Evolutionary conservation across 148 eudicot species (phyloP).

Genomic region (Vaccinium darrowii): DNA sequence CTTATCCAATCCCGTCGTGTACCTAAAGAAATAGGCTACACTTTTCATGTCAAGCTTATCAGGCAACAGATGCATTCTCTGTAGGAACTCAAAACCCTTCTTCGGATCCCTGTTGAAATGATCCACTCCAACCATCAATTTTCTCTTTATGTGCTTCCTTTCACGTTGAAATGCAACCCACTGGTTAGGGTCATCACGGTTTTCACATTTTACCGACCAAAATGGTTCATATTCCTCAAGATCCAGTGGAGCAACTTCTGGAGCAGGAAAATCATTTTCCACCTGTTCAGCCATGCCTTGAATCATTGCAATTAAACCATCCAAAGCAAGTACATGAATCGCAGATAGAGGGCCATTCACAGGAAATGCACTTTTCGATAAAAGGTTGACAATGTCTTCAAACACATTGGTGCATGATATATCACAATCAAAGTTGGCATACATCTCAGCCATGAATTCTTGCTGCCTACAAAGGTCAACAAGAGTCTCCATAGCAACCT

Average conservation of each 20-base stretch:
- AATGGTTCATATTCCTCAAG: conserved; percentile 78
- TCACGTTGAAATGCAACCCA: conserved; percentile 93
- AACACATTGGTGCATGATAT: conserved; percentile 86
- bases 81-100: conserved; percentile 90
- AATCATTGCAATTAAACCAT: conserved; percentile 84
- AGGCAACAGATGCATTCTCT: conserved; percentile 78
- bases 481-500: conserved; percentile 97
- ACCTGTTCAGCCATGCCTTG: conserved; percentile 94
- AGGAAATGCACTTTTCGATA: conserved; percentile 94
- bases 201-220: conserved; percentile 78
- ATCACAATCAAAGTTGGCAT: conserved; percentile 91
- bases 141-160: conserved; percentile 78
- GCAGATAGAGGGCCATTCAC: conserved; percentile 84
- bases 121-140: conserved; percentile 88
- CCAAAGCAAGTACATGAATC: conserved; percentile 86
- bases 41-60: conserved; percentile 82
- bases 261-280: conserved; percentile 55
- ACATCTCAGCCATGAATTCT: conserved; percentile 80
- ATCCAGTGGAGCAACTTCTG: conserved; percentile 49
- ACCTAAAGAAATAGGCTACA: conserved; percentile 94
- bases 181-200: conserved; percentile 59
- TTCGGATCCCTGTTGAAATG: conserved; percentile 90
- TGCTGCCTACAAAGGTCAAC: conserved; percentile 95
- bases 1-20: conserved; percentile 88
- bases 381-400: conserved; percentile 84